Conservation (phyloP, 129 eudicot species). For the Dittrichia graveolens region DNA sequence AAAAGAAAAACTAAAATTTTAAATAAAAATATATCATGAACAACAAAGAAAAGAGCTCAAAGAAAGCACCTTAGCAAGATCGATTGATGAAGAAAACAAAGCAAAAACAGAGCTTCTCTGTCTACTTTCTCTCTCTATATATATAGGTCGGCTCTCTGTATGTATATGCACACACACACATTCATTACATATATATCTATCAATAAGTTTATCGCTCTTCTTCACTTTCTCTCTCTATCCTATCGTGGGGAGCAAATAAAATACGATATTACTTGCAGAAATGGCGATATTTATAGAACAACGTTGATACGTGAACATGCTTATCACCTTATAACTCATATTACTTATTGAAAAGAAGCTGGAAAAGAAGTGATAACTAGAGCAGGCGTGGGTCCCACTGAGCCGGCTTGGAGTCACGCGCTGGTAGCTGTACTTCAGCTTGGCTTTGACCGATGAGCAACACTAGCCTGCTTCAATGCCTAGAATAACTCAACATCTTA, state of each 20-base stretch:
- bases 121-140: conserved; percentile 28
- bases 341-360: background rate
- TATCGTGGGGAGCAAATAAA: conserved; percentile 52
- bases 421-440: conserved; percentile 61
- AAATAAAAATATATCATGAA: background rate
- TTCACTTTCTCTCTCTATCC: conserved; percentile 59
- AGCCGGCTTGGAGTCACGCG: conserved; percentile 58
- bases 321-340: background rate
- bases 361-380: background rate
- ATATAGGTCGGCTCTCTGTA: conserved; percentile 36
- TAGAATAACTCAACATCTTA: conserved; percentile 3
- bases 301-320: background rate
- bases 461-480: background rate
- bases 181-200: background rate
- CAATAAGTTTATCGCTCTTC: background rate
- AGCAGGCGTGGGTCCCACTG: conserved; percentile 29
- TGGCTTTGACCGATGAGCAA: conserved; percentile 22
- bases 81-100: conserved; percentile 45
- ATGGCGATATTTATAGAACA: conserved; percentile 51
- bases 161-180: background rate
- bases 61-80: conserved; percentile 39
- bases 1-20: conserved; percentile 9
- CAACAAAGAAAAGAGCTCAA: conserved; percentile 20
- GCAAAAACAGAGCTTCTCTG: conserved; percentile 35
- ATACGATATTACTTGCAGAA: conserved; percentile 47